phyloP scores from a whole-genome alignment of 768 basidiomycete genomes.

The Leccinum longicurvipes region DNA sequence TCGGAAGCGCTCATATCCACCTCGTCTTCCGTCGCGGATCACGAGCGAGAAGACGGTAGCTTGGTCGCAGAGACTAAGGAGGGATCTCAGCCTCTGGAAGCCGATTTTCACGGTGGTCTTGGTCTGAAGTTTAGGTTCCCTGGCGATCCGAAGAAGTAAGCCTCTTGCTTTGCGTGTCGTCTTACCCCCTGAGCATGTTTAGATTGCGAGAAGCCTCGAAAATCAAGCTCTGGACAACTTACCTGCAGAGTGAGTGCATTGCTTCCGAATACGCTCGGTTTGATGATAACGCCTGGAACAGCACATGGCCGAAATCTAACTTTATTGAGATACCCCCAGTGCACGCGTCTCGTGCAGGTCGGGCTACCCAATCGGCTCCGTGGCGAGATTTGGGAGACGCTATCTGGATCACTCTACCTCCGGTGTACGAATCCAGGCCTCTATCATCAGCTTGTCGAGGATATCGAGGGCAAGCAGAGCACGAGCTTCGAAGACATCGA shows the following conservation, averaged over 20 bases:
- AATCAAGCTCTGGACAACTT: conserved; percentile 92
- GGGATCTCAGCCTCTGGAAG: conserved; percentile 41
- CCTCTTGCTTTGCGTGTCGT: conserved; percentile 6
- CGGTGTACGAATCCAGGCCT: conserved; percentile 84
- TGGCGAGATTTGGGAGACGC: conserved; percentile 97
- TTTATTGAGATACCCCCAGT: conserved; percentile 91
- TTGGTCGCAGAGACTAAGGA: conserved; percentile 54
- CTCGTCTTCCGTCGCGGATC: conserved; percentile 54
- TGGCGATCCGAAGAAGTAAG: conserved; percentile 88
- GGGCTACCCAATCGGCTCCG: conserved; percentile 92
- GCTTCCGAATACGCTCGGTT: neutral
- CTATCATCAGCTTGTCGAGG: conserved; percentile 71
- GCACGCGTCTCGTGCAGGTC: conserved; percentile 95
- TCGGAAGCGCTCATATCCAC: conserved; percentile 81
- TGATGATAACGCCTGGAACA: conserved; percentile 30
- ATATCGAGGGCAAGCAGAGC: conserved; percentile 73
- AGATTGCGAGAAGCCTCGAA: conserved; percentile 91
- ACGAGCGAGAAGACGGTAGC: conserved; percentile 67
- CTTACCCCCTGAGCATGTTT: conserved; percentile 9
- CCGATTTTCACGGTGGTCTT: conserved; percentile 71
- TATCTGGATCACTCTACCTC: conserved; percentile 90
- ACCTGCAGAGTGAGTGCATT: conserved; percentile 61
- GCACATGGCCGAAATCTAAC: conserved; percentile 95
- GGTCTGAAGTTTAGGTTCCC: conserved; percentile 87
- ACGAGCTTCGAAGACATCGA: conserved; percentile 98